Evolutionary conservation across 108 stramenopile genomes (phyloP), one percentile per base, ranked within the genome.

Genomic region (Fragilaria radians): DNA sequence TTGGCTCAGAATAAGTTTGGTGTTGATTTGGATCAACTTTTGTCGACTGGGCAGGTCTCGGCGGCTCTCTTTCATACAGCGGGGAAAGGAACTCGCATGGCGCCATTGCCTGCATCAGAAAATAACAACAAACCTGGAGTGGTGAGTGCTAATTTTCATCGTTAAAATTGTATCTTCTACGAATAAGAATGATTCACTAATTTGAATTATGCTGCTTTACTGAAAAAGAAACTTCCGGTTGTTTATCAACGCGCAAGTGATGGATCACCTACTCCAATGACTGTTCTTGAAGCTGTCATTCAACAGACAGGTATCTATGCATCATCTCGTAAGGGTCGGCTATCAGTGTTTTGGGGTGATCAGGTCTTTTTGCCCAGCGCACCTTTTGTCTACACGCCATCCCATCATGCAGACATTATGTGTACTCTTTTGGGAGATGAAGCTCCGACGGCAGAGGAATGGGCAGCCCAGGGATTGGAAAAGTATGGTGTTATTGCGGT

Each of bases 91-190:
- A 98, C 97, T 29, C 88, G 97, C 27, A 76, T 98, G 73, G 96
- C 97, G 26, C 98, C 96, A 32, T 73, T 98, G 62, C 96, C 98
- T 51, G 98, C 96, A 9, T 77, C 82, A 28, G 98, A 98, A 71
- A 98, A 96, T 81, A 98, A 98, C 71, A 98, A 98, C 76, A 98
- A 98, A 74, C 98, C 98, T 36, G 98, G 96, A 50, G 98, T 98
- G 78, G 91, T 93, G 22, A 48, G 54, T 71, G 28, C 29, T 52
- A 51, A 22, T 52, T 11, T 0, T 60, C 34, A 24, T 47, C 22
- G 11, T 68, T 30, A 34, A 45, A 0, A 5, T 28, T 61, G 36
- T 18, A 11, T 5, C 45, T 48, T 48, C n/a, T n/a, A n/a, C n/a
- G n/a, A n/a, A n/a, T n/a, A n/a, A n/a, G n/a, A n/a, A n/a, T n/a